A percentile compares a stretch with the other conserved stretches of the same genome.
Conservation (phyloP, 306 rosid genomes). For the Casuarina equisetifolia region DNA sequence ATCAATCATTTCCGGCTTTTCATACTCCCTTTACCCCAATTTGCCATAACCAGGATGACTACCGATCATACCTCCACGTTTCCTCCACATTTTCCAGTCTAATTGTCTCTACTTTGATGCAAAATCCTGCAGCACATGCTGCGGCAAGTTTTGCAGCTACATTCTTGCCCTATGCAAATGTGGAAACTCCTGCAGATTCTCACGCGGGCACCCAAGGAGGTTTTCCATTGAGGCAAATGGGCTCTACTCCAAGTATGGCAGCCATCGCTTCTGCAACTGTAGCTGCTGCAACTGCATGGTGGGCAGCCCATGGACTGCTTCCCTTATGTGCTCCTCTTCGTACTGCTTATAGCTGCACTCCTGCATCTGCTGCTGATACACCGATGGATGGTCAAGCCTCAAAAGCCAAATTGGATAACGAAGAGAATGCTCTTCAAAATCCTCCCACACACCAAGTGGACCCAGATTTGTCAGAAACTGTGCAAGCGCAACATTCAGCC, state of each 20-base stretch:
- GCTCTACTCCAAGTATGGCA: constrained; percentile 65
- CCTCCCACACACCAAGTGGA: constrained; percentile 43
- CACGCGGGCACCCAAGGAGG: constrained; percentile 49
- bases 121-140: constrained; percentile 92
- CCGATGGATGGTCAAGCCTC: constrained; percentile 52
- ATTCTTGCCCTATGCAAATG: constrained; percentile 70
- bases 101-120: constrained; percentile 70
- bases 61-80: constrained; percentile 61
- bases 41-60: constrained; percentile 48
- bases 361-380: constrained; percentile 49
- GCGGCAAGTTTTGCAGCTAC: constrained; percentile 83
- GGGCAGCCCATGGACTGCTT: constrained; percentile 91
- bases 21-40: constrained; percentile 56
- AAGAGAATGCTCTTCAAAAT: constrained; percentile 44
- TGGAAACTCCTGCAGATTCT: constrained; percentile 53
- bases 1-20: constrained; percentile 63
- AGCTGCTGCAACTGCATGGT: constrained; percentile 98
- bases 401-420: constrained; percentile 39
- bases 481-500: constrained; percentile 52
- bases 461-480: constrained; percentile 53
- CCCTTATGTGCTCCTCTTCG: constrained; percentile 82
- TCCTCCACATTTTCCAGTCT: constrained; percentile 79
- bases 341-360: constrained; percentile 54
- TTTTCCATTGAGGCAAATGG: constrained; percentile 54
- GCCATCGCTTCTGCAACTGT: constrained; percentile 87